A percentile compares a stretch with the other conserved stretches of the same genome.
phyloP scores from a whole-genome alignment of 2,329 filamentous ascomycete species.

The Didymella arachidicola region DNA sequence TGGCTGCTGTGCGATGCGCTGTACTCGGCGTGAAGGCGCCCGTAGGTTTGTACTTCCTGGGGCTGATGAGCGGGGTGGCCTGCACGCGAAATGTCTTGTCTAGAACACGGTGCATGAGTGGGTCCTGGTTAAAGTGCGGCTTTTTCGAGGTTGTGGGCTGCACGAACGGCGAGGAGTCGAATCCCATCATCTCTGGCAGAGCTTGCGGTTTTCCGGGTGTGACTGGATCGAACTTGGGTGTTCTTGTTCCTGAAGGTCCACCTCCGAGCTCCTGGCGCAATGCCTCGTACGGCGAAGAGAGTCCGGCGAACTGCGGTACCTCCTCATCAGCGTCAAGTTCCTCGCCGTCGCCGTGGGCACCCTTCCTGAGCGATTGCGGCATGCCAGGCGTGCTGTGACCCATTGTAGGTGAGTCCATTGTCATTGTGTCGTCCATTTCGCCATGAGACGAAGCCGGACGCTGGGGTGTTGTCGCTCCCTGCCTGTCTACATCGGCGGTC shows the following conservation, averaged over 20 bases:
- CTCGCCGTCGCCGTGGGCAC: slow-evolving; percentile 19
- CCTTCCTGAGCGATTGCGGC: slow-evolving; percentile 35
- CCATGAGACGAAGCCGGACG: slow-evolving; percentile 44
- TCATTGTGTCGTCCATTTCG: slow-evolving; percentile 66
- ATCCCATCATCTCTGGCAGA: slow-evolving; percentile 54
- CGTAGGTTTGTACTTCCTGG: slow-evolving; percentile 55
- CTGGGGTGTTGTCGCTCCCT: slow-evolving; percentile 56
- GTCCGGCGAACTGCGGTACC: slow-evolving; percentile 64
- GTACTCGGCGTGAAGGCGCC: slow-evolving; percentile 50
- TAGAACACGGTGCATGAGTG: slow-evolving; percentile 86
- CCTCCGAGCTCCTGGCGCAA: slow-evolving; percentile 73
- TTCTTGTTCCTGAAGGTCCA: slow-evolving; percentile 61
- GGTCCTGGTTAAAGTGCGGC: slow-evolving; percentile 65
- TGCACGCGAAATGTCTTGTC: slow-evolving; percentile 96
- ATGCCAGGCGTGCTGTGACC: slow-evolving; percentile 68
- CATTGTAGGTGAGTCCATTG: slow-evolving; percentile 67
- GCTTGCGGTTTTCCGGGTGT: slow-evolving; percentile 48
- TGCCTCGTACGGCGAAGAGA: slow-evolving; percentile 79
- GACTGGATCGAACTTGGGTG: slow-evolving; percentile 43
- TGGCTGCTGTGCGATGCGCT: slow-evolving; percentile 37
- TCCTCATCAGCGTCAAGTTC: slow-evolving; percentile 27
- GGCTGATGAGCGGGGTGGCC: slow-evolving; percentile 84
- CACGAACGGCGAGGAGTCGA: slow-evolving; percentile 62
- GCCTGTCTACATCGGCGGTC: slow-evolving; percentile 41
- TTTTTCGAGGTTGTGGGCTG: slow-evolving; percentile 50